Conservation (phyloP, 176 grass and related monocot species). For the Chloris gayana region DNA sequence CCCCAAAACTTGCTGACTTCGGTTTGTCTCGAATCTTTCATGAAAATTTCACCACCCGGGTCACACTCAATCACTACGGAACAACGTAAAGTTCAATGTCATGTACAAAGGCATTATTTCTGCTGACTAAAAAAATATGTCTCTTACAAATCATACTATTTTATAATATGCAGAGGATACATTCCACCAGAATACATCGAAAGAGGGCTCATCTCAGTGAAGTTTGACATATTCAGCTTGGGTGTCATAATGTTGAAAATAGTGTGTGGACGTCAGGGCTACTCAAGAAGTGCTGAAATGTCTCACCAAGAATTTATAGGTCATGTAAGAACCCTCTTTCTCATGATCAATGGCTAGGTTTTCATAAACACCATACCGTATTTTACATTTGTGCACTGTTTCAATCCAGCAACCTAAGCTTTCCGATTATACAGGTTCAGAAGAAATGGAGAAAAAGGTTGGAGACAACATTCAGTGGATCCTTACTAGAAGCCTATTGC, state of each 20-base stretch:
- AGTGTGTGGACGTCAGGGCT: background rate
- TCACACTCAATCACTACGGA: background rate
- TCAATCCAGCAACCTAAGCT: no score
- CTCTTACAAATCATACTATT: background rate
- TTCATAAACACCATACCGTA: no score
- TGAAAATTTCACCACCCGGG: background rate
- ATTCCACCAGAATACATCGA: background rate
- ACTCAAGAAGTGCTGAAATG: no score
- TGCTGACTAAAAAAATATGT: no score
- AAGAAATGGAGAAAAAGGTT: no score
- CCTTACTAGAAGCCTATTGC: no score
- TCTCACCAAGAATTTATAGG: no score
- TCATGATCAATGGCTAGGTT: no score
- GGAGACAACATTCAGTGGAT: no score
- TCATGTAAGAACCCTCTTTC: no score
- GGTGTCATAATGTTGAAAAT: background rate
- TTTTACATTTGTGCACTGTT: no score
- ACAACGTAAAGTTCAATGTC: background rate
- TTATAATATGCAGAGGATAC: background rate
- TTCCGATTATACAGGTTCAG: no score
- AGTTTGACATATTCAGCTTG: constrained; percentile 21
- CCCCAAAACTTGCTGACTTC: constrained; percentile 14
- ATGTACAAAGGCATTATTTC: background rate
- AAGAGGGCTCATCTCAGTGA: background rate
- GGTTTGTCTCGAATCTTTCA: background rate